phyloP scores from a whole-genome alignment of 2,329 filamentous ascomycete genomes.

The Pseudocercospora eumusae region DNA sequence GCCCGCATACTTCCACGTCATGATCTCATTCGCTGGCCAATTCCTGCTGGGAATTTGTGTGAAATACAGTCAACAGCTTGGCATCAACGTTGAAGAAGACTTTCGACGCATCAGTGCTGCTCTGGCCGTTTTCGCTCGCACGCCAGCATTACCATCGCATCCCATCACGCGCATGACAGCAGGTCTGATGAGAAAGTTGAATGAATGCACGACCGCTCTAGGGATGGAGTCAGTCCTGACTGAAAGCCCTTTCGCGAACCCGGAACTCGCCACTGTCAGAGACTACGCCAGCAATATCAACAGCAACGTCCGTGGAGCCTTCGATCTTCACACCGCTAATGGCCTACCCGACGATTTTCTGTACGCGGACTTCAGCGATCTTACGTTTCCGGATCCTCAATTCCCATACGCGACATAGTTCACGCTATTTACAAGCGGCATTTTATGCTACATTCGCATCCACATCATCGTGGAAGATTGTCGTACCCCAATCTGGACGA shows the following conservation, averaged over 20 bases:
- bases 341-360: conserved; percentile 20
- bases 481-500: conserved; percentile 48
- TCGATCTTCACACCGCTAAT: conserved; percentile 13
- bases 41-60: conserved; percentile 54
- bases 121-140: conserved; percentile 22
- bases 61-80: conserved; percentile 42
- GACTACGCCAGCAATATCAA: background rate
- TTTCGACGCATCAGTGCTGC: conserved; percentile 21
- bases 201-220: conserved; percentile 21
- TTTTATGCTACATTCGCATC: conserved; percentile 12
- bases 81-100: conserved; percentile 23
- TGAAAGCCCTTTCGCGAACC: conserved; percentile 26
- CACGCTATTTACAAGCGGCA: background rate
- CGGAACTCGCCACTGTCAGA: conserved; percentile 3
- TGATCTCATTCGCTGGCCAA: conserved; percentile 57
- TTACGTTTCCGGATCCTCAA: conserved; percentile 18
- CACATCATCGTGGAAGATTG: conserved; percentile 49
- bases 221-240: conserved; percentile 20
- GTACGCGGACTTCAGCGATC: conserved; percentile 17
- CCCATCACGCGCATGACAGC: conserved; percentile 23
- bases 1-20: conserved; percentile 55
- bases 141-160: conserved; percentile 17
- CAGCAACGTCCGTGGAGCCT: background rate
- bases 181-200: conserved; percentile 22
- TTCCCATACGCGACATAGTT: conserved; percentile 7